Evolutionary conservation across 1,284 basidiomycete genomes (phyloP).

Genomic region (Trichosporon faecale): DNA sequence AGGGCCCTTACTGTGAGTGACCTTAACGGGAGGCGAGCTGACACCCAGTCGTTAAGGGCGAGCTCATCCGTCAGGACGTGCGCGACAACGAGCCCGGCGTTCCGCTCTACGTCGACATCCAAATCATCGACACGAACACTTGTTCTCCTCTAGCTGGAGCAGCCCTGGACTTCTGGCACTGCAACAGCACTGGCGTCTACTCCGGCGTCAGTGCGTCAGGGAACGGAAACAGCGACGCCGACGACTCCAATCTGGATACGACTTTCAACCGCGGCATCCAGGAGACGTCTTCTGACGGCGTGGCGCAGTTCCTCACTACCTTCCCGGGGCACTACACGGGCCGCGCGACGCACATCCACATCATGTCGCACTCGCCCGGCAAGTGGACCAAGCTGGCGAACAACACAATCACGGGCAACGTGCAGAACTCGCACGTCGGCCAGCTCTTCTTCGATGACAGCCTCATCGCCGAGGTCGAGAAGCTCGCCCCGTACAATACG

Average conservation of each 20-base stretch:
- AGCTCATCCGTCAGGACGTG: conserved; percentile 56
- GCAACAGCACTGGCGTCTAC: conserved; percentile 55
- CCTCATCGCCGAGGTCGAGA: conserved; percentile 49
- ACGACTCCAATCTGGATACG: conserved; percentile 51
- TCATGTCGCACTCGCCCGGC: conserved; percentile 24
- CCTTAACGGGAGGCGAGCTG: not conserved
- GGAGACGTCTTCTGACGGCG: conserved; percentile 64
- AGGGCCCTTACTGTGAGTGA: conserved; percentile 28
- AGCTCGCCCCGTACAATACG: conserved; percentile 48
- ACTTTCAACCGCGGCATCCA: conserved; percentile 65
- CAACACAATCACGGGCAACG: conserved; percentile 47
- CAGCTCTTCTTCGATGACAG: conserved; percentile 55
- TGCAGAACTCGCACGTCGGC: conserved; percentile 49
- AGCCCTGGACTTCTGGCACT: conserved; percentile 68
- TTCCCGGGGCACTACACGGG: conserved; percentile 63
- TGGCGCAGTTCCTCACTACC: conserved; percentile 65
- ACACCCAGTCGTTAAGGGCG: conserved; percentile 25
- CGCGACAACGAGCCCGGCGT: conserved; percentile 59
- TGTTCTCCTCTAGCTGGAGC: conserved; percentile 66
- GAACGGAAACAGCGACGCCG: conserved; percentile 37
- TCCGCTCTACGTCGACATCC: conserved; percentile 44
- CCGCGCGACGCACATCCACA: conserved; percentile 31
- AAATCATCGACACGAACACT: conserved; percentile 64
- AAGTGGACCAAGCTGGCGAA: conserved; percentile 24
- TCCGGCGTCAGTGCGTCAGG: conserved; percentile 53